These are phyloP conservation scores for Neonectria faginata DNA, from an alignment of 2,329 filamentous ascomycete species.

Conservation along the genomic window DNA sequence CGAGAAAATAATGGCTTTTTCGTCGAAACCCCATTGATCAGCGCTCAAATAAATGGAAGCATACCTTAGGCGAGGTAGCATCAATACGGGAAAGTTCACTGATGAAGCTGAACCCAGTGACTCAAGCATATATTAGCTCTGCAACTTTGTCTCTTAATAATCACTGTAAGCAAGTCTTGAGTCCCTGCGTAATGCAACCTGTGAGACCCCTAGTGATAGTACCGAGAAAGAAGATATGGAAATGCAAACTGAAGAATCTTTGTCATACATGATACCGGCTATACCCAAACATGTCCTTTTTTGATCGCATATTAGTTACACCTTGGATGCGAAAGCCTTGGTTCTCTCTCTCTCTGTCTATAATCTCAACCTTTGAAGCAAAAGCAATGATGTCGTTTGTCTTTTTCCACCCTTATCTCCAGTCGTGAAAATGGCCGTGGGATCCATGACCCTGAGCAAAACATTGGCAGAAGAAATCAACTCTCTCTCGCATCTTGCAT, in stretches of 20 bases:
- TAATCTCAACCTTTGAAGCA: conserved; percentile 50
- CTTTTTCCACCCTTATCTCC: conserved; percentile 38
- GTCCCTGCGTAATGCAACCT: conserved; percentile 34
- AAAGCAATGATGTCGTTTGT: conserved; percentile 46
- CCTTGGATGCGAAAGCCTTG: conserved; percentile 46
- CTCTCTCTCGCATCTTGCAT: conserved; percentile 37
- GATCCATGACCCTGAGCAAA: conserved; percentile 43
- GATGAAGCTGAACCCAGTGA: neutral
- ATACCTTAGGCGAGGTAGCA: neutral
- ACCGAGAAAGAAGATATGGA: conserved; percentile 35
- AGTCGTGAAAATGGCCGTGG: conserved; percentile 42
- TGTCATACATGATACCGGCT: conserved; percentile 50
- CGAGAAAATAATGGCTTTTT: neutral
- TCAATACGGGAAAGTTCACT: neutral
- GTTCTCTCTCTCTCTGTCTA: conserved; percentile 52
- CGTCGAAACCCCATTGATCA: neutral
- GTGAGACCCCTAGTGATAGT: conserved; percentile 33
- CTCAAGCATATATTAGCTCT: conserved; percentile 1
- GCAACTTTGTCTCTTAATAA: conserved; percentile 24
- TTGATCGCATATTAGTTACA: conserved; percentile 54
- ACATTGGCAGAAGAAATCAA: conserved; percentile 37
- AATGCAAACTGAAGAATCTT: conserved; percentile 46
- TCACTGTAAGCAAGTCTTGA: conserved; percentile 35
- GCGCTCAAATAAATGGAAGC: neutral
- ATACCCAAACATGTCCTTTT: conserved; percentile 51